phyloP scores from a whole-genome alignment of 306 rosid species.

The Rubus idaeus region DNA sequence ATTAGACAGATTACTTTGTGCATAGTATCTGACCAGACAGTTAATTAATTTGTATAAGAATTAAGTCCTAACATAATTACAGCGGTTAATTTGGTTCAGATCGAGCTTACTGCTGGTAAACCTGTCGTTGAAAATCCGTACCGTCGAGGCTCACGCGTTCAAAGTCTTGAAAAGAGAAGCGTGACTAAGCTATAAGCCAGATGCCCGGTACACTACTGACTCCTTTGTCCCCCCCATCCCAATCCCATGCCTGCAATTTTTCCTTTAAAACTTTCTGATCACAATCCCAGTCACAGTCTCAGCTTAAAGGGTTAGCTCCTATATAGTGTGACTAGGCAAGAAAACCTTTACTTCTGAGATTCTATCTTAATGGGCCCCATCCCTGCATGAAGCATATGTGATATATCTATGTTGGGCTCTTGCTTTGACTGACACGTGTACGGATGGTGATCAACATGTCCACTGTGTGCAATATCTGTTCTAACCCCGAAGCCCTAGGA shows the following conservation, averaged over 20 bases:
- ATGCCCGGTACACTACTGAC: background rate
- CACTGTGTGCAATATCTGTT: background rate
- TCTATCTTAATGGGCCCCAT: background rate
- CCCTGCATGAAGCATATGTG: slow-evolving; percentile 5
- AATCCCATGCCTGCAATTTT: background rate
- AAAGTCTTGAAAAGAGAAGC: slow-evolving; percentile 3
- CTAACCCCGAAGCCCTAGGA: background rate
- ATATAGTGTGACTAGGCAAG: background rate
- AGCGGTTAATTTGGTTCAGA: background rate
- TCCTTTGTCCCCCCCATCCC: background rate
- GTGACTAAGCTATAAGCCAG: background rate
- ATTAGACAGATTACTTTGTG: too few species aligned
- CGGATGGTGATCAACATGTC: background rate
- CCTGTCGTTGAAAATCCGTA: background rate
- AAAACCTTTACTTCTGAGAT: background rate
- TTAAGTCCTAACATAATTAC: background rate
- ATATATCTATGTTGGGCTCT: background rate
- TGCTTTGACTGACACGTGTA: slow-evolving; percentile 14
- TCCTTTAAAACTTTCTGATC: too few species aligned
- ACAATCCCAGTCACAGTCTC: too few species aligned
- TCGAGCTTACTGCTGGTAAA: background rate
- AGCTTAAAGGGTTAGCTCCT: background rate
- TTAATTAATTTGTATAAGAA: background rate
- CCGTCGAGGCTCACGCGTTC: background rate
- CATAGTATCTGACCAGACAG: background rate